Conservation (phyloP, 83 land plant genomes). For the Picea abies region DNA sequence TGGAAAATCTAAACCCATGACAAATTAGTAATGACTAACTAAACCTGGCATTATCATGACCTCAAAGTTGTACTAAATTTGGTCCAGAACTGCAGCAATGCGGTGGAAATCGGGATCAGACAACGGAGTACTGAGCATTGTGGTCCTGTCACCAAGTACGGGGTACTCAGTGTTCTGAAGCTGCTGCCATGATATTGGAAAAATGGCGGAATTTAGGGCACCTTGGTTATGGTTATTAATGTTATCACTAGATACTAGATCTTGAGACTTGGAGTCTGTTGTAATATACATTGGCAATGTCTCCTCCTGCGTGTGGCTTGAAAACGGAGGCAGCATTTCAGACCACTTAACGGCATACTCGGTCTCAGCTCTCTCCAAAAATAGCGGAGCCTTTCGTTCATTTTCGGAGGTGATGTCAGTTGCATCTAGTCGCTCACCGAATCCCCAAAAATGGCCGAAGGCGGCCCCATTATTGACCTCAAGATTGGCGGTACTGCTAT, state of each 20-base stretch:
- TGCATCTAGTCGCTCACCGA: not conserved
- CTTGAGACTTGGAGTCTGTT: not conserved
- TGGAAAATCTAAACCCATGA: too few species aligned
- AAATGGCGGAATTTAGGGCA: not conserved
- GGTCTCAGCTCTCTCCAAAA: too few species aligned
- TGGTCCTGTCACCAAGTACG: not conserved
- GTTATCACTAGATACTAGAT: not conserved
- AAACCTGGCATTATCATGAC: too few species aligned
- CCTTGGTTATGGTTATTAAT: not conserved
- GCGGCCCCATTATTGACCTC: not conserved
- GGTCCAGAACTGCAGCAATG: conserved; percentile 1
- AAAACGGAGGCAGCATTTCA: not conserved
- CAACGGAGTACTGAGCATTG: not conserved
- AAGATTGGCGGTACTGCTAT: not conserved
- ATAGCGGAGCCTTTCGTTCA: not conserved
- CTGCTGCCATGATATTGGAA: not conserved
- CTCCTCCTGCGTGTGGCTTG: not conserved
- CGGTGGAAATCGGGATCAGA: not conserved
- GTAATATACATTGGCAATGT: too few species aligned
- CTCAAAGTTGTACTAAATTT: not conserved
- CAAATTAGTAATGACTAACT: too few species aligned
- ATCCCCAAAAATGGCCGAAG: not conserved
- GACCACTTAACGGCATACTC: not conserved
- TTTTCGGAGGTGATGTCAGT: not conserved
- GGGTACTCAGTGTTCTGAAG: not conserved